These are phyloP conservation scores for Lipomyces sp. DNA, from an alignment of 805 yeast genomes.

Conservation along the genomic window DNA sequence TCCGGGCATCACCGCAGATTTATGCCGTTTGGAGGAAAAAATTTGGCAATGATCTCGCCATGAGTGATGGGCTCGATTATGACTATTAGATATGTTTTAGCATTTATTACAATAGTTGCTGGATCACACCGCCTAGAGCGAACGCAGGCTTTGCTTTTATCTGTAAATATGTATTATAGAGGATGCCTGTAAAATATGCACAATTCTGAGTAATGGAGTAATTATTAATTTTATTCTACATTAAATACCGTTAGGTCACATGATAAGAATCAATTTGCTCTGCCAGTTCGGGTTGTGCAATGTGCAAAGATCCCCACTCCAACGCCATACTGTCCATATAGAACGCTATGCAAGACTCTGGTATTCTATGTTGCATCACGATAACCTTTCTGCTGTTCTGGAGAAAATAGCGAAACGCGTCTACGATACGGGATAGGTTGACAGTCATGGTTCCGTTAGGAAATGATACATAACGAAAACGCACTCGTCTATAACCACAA, in stretches of 20 bases:
- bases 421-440: too few species aligned
- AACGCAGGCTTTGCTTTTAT: not conserved
- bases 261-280: slow-evolving; percentile 36
- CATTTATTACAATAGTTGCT: not conserved
- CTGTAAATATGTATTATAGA: not conserved
- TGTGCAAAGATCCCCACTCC: too few species aligned
- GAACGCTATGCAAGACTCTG: too few species aligned
- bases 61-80: not conserved
- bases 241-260: slow-evolving; percentile 32
- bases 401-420: too few species aligned
- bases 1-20: slow-evolving; percentile 3
- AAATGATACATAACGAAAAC: too few species aligned
- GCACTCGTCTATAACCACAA: too few species aligned
- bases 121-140: not conserved
- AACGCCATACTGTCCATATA: too few species aligned
- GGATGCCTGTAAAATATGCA: not conserved
- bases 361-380: too few species aligned
- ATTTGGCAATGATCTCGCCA: not conserved
- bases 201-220: not conserved
- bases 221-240: not conserved
- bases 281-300: too few species aligned
- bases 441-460: too few species aligned
- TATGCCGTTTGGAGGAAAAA: slow-evolving; percentile 3
- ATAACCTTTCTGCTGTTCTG: too few species aligned
- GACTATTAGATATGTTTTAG: not conserved